Evolutionary conservation across 2,329 filamentous ascomycete genomes (phyloP).

Genomic region (Thielaviopsis populi): DNA sequence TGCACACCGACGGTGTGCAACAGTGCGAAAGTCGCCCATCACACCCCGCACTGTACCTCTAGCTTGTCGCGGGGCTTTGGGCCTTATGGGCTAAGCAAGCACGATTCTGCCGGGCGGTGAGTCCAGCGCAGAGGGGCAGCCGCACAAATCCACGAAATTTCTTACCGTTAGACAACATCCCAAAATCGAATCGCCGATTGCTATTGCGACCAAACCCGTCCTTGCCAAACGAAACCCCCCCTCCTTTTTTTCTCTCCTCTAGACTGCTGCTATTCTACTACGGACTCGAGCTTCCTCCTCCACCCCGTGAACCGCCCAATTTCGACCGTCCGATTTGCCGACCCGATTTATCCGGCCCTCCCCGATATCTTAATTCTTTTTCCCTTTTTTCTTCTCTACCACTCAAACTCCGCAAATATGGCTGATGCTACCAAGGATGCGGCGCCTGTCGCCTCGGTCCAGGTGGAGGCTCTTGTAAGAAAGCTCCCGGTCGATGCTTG

Average conservation of each 20-base stretch:
- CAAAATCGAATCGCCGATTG: constrained; percentile 14
- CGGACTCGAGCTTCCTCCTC: background rate
- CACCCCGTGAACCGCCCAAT: background rate
- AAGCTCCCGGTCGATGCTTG: constrained; percentile 19
- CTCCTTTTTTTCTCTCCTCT: background rate
- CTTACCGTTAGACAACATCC: constrained; percentile 13
- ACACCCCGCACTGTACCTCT: background rate
- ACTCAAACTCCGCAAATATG: constrained; percentile 28
- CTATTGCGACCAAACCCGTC: constrained; percentile 10
- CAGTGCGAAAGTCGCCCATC: constrained; percentile 1
- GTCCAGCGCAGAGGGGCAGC: constrained; percentile 14
- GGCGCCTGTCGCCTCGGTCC: constrained; percentile 65
- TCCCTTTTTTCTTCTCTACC: background rate
- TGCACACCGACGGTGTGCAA: background rate
- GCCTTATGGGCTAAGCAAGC: background rate
- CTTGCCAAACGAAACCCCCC: constrained; percentile 3
- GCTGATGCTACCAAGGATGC: constrained; percentile 45
- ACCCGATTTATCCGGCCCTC: background rate
- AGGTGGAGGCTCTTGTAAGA: constrained; percentile 85
- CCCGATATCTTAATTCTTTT: constrained; percentile 4
- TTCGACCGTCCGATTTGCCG: background rate
- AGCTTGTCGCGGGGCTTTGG: constrained; percentile 9
- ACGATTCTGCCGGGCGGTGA: constrained; percentile 17
- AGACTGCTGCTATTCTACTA: background rate
- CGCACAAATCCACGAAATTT: constrained; percentile 17